These are phyloP conservation scores for Rosa rugosa DNA, from an alignment of 306 rosid genomes.

Conservation along the genomic window DNA sequence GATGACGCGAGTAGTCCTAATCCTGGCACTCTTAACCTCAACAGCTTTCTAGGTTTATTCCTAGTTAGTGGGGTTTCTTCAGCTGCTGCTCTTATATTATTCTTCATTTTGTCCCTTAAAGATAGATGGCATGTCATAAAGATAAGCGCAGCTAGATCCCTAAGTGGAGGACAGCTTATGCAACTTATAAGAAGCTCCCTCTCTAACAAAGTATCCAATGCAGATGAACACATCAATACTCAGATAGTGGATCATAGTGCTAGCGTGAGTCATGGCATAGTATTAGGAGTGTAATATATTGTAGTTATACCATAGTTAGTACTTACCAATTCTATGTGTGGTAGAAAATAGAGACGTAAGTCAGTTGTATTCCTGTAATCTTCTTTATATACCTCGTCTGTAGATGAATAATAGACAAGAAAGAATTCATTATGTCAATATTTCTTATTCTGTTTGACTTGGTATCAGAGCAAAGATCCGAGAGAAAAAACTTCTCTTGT, in stretches of 20 bases:
- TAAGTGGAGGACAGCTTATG: background rate
- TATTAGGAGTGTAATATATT: no score
- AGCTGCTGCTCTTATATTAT: background rate
- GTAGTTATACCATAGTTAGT: no score
- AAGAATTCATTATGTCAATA: no score
- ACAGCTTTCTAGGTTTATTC: constrained; percentile 14
- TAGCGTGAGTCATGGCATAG: no score
- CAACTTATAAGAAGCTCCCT: background rate
- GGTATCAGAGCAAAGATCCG: no score
- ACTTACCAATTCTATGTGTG: no score
- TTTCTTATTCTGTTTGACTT: no score
- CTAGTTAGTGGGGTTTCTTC: constrained; percentile 5
- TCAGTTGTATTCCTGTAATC: no score
- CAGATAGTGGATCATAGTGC: background rate
- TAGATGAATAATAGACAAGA: no score
- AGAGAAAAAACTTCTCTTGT: no score
- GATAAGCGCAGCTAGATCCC: background rate
- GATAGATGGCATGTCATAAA: background rate
- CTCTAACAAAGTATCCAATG: background rate
- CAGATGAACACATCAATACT: background rate
- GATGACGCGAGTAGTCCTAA: background rate
- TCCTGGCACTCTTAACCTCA: background rate
- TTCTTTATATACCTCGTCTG: no score
- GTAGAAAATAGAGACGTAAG: no score
- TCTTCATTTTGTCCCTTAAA: background rate